phyloP scores from a whole-genome alignment of 768 basidiomycete species.

The Rhizopogon sp. region DNA sequence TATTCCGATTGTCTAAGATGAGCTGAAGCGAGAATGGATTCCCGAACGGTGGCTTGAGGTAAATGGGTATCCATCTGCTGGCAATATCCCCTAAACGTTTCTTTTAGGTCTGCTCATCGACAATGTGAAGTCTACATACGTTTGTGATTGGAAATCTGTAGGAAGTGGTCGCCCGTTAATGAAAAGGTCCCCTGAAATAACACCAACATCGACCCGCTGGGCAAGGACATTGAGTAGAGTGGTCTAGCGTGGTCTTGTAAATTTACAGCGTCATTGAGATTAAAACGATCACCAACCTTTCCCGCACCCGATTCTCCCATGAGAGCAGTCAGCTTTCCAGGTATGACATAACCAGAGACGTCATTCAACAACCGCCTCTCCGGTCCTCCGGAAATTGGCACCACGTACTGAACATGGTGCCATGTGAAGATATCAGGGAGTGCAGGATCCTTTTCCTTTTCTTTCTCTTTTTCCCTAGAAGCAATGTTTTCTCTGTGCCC shows the following conservation, averaged over 20 bases:
- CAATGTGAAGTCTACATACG: conserved; percentile 22
- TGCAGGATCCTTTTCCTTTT: conserved; percentile 17
- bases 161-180: conserved; percentile 42
- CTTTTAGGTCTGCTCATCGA: neutral
- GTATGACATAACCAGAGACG: conserved; percentile 75
- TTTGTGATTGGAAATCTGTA: conserved; percentile 51
- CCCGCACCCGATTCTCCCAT: conserved; percentile 64
- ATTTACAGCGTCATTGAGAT: conserved; percentile 6
- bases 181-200: conserved; percentile 37
- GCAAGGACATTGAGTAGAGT: conserved; percentile 47
- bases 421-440: conserved; percentile 73
- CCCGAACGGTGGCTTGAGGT: conserved; percentile 69
- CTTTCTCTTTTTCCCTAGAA: conserved; percentile 11
- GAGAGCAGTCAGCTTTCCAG: conserved; percentile 73
- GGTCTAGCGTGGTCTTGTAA: conserved; percentile 26
- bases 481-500: neutral
- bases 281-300: conserved; percentile 26
- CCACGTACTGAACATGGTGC: conserved; percentile 64
- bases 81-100: conserved; percentile 61
- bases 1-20: conserved; percentile 67
- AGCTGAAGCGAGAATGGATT: conserved; percentile 77
- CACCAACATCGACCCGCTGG: conserved; percentile 31
- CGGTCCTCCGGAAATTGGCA: conserved; percentile 27
- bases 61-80: conserved; percentile 86
- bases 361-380: conserved; percentile 59